Base-by-base conservation (phyloP, 2,329 filamentous ascomycete genomes). In the Hypoxylon sp. region DNA sequence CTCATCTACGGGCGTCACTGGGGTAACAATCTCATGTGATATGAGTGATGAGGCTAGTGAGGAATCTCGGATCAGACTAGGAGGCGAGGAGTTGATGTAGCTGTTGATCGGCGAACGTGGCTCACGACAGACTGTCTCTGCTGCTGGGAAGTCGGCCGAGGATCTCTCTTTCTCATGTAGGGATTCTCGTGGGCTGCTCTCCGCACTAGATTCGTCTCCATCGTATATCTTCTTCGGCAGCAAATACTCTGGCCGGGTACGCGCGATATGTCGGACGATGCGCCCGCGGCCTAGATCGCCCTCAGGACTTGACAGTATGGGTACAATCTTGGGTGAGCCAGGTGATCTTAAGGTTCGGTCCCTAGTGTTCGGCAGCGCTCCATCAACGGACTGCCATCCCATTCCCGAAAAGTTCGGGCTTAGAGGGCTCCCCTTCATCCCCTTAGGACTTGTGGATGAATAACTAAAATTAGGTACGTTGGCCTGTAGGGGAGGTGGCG, bases 371-470 rank as follows among this genome's bases (percentile, higher is more conserved):
- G 17, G 4, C 9, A 11, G 14, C 14, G 13, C 22, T 9, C 35
- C 19, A 3, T 42, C 31, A 51, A 22, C 6, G 44, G 17, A 24
- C 37, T 35, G 22, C 55, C 62, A 59, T n/a, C 33, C 35, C 5
- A 17, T 47, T 17, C 14, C 14, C 2, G n/a, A 1, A 22, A 39
- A 61, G 0, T 13, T 5, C n/a, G 52, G 39, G 6, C 48, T 11
- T 3, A 46, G 11, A 9, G 29, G 19, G 39, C 47, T 61, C 2
- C 44, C 46, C 11, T 55, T 63, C 13, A 37, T 61, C 14, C 57
- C 53, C 54, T 51, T 65, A 24, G 65, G 58, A n/a, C 63, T 68
- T 29, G 33, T 52, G 9, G 63, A 47, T 13, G 71, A 70, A 22
- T 67, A 63, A 47, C 50, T 62, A 51, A 60, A 67, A 22, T 71